Evolutionary conservation across 768 basidiomycete genomes (phyloP).

Genomic region (Pleurotus djamor): DNA sequence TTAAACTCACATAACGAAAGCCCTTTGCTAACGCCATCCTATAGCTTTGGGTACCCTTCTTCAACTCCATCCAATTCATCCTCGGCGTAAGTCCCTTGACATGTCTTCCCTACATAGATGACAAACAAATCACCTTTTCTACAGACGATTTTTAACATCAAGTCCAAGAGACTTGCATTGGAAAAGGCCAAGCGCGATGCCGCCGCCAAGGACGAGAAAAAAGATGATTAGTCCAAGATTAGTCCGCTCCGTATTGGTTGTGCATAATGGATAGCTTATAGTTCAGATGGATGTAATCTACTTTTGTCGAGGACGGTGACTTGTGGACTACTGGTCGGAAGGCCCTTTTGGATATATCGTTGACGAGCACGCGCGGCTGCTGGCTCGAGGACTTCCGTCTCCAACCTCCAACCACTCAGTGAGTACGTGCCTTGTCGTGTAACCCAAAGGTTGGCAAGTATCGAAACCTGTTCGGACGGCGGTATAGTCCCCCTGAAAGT

Average conservation of each 20-base stretch:
- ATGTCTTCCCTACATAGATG: too few relatives aligned
- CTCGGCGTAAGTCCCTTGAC: slow-evolving; percentile 56
- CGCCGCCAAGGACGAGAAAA: slow-evolving; percentile 28
- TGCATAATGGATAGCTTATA: slow-evolving; percentile 7
- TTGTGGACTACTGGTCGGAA: slow-evolving; percentile 21
- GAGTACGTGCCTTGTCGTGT: slow-evolving; percentile 62
- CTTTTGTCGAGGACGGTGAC: slow-evolving; percentile 27
- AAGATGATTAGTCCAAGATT: slow-evolving; percentile 18
- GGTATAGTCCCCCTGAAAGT: slow-evolving; percentile 58
- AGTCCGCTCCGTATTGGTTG: slow-evolving; percentile 8
- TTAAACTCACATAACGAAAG: neutral
- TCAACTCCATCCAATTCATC: slow-evolving; percentile 74
- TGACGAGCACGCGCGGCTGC: slow-evolving; percentile 18
- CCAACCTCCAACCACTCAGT: slow-evolving; percentile 67
- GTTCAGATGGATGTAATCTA: neutral
- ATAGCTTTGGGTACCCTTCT: slow-evolving; percentile 87
- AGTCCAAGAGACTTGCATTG: slow-evolving; percentile 60
- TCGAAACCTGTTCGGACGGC: slow-evolving; percentile 40
- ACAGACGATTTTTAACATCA: slow-evolving; percentile 74
- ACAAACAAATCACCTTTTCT: too few relatives aligned
- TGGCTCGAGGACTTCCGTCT: slow-evolving; percentile 57
- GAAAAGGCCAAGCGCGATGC: slow-evolving; percentile 53
- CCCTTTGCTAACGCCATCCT: neutral
- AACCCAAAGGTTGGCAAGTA: slow-evolving; percentile 58
- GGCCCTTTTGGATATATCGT: slow-evolving; percentile 33